Conservation (phyloP, 768 basidiomycete species). For the Agrocybe chaxingu region DNA sequence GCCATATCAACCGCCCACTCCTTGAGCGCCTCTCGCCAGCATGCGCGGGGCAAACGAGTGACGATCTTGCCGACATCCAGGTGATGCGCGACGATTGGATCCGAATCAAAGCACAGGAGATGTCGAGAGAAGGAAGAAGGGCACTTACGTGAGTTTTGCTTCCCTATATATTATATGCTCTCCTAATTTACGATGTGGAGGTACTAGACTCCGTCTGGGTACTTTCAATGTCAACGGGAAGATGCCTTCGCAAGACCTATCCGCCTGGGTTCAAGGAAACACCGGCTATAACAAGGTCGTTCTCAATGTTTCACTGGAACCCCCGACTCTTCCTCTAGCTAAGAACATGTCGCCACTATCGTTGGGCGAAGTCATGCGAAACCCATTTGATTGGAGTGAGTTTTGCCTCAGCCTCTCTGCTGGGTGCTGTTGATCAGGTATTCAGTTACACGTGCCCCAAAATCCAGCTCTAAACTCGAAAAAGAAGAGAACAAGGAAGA, state of each 20-base stretch:
- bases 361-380: slow-evolving; percentile 21
- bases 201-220: slow-evolving; percentile 59
- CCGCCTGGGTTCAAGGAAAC: slow-evolving; percentile 53
- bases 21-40: slow-evolving; percentile 55
- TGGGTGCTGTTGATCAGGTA: neutral
- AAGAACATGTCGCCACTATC: slow-evolving; percentile 34
- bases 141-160: slow-evolving; percentile 25
- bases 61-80: slow-evolving; percentile 57
- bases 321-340: slow-evolving; percentile 29
- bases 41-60: slow-evolving; percentile 57
- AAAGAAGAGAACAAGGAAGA: slow-evolving; percentile 2
- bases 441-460: neutral
- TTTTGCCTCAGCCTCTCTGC: neutral
- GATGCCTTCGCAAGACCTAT: slow-evolving; percentile 68
- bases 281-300: neutral
- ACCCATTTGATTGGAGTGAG: slow-evolving; percentile 25
- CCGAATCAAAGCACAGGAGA: slow-evolving; percentile 36
- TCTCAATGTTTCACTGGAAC: neutral
- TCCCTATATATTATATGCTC: too few relatives aligned
- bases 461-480: neutral
- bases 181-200: neutral
- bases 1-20: slow-evolving; percentile 43
- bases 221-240: slow-evolving; percentile 88
- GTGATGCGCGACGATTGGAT: slow-evolving; percentile 68
- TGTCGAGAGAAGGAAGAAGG: slow-evolving; percentile 27